phyloP scores from a whole-genome alignment of 2,329 filamentous ascomycete species.

The Monosporascus sp. region DNA sequence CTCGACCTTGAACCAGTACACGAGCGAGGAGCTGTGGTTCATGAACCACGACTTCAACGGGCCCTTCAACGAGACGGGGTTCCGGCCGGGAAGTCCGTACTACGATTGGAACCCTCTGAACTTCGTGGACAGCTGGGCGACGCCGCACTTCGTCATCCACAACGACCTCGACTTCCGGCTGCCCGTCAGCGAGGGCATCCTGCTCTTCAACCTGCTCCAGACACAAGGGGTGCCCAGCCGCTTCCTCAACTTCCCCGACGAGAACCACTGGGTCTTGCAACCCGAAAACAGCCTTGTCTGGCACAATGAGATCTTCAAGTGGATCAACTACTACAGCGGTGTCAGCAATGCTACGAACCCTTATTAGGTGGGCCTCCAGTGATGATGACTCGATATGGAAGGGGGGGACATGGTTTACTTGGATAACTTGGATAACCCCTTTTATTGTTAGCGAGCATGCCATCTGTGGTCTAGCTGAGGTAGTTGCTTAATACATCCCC shows the following conservation, averaged over 20 bases:
- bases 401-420: too few relatives aligned
- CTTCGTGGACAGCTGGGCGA: slow-evolving; percentile 53
- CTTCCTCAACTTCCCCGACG: slow-evolving; percentile 64
- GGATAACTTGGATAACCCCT: too few relatives aligned
- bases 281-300: slow-evolving; percentile 64
- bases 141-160: slow-evolving; percentile 67
- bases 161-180: slow-evolving; percentile 62
- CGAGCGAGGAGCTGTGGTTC: slow-evolving; percentile 30
- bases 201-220: slow-evolving; percentile 66
- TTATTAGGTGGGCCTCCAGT: slow-evolving; percentile 12
- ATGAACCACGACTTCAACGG: slow-evolving; percentile 41
- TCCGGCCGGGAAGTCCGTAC: slow-evolving; percentile 33
- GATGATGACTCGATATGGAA: too few relatives aligned
- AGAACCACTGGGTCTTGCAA: slow-evolving; percentile 68
- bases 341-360: slow-evolving; percentile 23
- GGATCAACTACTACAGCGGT: slow-evolving; percentile 54
- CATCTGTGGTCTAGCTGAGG: too few relatives aligned
- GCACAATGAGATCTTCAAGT: slow-evolving; percentile 63
- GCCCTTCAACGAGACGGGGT: slow-evolving; percentile 36
- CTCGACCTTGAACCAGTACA: slow-evolving; percentile 28
- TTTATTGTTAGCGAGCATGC: too few relatives aligned
- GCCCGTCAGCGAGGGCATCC: slow-evolving; percentile 60
- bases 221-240: slow-evolving; percentile 57
- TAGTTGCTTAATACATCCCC: too few relatives aligned
- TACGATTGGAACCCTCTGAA: slow-evolving; percentile 43